These are phyloP conservation scores for Cicer pinnatifidum DNA, from an alignment of 306 rosid species.

Conservation along the genomic window DNA sequence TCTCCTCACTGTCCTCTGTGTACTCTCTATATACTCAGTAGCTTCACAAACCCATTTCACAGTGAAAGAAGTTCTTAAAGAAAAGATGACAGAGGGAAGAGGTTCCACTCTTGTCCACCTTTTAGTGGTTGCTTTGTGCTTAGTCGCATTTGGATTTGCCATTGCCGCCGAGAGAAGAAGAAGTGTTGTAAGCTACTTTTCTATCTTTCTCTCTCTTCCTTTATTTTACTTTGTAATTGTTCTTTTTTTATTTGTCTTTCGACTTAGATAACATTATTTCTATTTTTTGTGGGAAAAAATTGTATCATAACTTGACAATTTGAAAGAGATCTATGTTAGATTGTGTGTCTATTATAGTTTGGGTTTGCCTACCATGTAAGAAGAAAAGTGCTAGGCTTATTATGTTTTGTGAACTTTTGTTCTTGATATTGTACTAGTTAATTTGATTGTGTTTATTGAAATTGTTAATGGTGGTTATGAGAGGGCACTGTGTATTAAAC, in stretches of 20 bases:
- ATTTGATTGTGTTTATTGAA: background rate
- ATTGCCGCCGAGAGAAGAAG: slow-evolving; percentile 93
- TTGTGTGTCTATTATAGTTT: background rate
- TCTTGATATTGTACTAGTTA: background rate
- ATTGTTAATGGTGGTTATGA: background rate
- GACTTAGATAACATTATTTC: background rate
- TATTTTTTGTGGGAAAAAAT: background rate
- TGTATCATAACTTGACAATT: background rate
- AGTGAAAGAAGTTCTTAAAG: background rate
- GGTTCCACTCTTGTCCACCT: slow-evolving; percentile 85
- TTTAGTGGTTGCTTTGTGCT: slow-evolving; percentile 67
- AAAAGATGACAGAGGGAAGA: slow-evolving; percentile 75
- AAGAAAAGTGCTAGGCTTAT: background rate
- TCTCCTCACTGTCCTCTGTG: background rate
- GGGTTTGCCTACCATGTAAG: background rate
- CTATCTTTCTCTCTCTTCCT: background rate
- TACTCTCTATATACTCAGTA: background rate
- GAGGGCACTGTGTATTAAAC: background rate
- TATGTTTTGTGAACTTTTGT: slow-evolving; percentile 3
- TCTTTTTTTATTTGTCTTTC: background rate
- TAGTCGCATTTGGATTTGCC: slow-evolving; percentile 95
- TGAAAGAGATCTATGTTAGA: slow-evolving; percentile 22
- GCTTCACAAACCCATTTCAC: slow-evolving; percentile 14
- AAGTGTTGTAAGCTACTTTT: slow-evolving; percentile 63
- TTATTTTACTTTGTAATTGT: background rate